Evolutionary conservation across 2,329 filamentous ascomycete species (phyloP), one percentile per base, ranked within the genome.

Genomic region (Pseudocercospora pini-densiflorae): DNA sequence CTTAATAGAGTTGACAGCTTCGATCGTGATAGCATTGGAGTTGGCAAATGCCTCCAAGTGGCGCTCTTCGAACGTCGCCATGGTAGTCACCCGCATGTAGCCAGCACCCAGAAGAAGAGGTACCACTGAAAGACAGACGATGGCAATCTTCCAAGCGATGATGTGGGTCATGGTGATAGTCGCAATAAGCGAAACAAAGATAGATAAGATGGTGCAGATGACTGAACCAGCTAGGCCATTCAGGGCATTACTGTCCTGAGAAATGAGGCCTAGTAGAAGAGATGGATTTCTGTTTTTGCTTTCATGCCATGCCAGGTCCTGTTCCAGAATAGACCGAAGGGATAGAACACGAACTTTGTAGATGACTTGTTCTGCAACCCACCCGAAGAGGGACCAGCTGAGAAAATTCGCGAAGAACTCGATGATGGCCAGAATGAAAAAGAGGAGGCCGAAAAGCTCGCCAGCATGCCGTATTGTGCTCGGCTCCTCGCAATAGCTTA

Each of bases 61-160:
- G 43, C 81, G 80, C 33, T 83, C 84, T 77, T 80, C 19, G 19
- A 87, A 86, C 77, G 75, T 83, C 2, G 86, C 84, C 0, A 91
- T 83, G 2, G 88, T 84, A 0, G 84, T 84, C 16, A 93, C 82
- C 66, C 90, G 86, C 86, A 93, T 87, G 68, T 91, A 85, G 0
- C 91, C 90, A 0, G 89, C 85, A 1, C 88, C 88, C 0, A 93
- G 82, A 5, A 73, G 55, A 16, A 72, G 47, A 16, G 91, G 91
- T 0, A 93, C 87, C 8, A 87, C 83, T 0, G 90, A 85, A 5
- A 93, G 81, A 62, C 89, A 90, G 3, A 93, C 90, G 14, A 93
- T 79, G 0, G 90, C 90, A 67, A 93, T 92, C 73, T 88, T 90
- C 91, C 91, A 93, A 2, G 89, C 89, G 55, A 93, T 82, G 53